Conservation (phyloP, 495 filamentous ascomycete genomes). For the Lasiosphaeria hispida region DNA sequence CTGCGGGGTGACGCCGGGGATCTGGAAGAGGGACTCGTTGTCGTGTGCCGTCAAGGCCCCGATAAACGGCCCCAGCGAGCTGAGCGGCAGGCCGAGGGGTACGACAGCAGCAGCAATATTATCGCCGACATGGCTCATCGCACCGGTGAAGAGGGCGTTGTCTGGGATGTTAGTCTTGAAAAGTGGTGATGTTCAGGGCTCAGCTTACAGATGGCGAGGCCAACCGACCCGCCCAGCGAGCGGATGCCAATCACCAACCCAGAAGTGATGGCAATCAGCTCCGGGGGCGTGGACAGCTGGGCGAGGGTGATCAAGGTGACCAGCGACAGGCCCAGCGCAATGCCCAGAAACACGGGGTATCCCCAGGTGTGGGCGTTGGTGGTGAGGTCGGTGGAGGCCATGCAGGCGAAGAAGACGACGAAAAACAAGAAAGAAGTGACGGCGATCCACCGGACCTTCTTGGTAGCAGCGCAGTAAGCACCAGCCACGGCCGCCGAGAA, state of each 20-base stretch:
- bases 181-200: neutral
- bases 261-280: conserved; percentile 31
- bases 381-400: conserved; percentile 21
- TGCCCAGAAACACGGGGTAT: conserved; percentile 32
- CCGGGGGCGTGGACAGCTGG: conserved; percentile 32
- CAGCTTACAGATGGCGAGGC: conserved; percentile 31
- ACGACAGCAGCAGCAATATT: conserved; percentile 28
- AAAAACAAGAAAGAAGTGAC: conserved; percentile 26
- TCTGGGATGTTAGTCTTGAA: conserved; percentile 14
- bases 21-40: conserved; percentile 12
- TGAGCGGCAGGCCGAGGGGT: conserved; percentile 21
- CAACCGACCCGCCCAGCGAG: conserved; percentile 33
- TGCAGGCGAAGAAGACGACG: conserved; percentile 29
- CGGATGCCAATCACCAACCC: conserved; percentile 35
- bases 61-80: conserved; percentile 20
- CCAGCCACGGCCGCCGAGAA: conserved; percentile 19
- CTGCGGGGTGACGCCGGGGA: conserved; percentile 26
- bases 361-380: conserved; percentile 25
- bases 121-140: conserved; percentile 18
- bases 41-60: conserved; percentile 18
- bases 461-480: conserved; percentile 28
- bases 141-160: conserved; percentile 25
- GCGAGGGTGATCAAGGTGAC: conserved; percentile 30
- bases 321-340: conserved; percentile 29
- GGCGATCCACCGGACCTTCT: conserved; percentile 25